Evolutionary conservation across 2,329 filamentous ascomycete species (phyloP).

Genomic region (Pyrenophora seminiperda): DNA sequence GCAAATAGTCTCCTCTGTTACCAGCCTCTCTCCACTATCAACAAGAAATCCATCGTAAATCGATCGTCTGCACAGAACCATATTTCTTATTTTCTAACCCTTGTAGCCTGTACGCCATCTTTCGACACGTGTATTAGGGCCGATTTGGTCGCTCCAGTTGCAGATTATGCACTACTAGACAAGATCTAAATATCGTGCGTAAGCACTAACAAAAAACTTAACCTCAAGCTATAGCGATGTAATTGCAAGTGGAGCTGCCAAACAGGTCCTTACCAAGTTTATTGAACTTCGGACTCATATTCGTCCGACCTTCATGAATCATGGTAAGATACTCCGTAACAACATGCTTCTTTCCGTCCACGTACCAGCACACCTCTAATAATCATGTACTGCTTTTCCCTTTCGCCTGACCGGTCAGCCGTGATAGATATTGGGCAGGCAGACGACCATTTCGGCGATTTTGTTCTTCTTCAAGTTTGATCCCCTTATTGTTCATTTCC

Average conservation of each 20-base stretch:
- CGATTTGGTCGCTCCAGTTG: not conserved
- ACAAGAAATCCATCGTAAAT: not conserved
- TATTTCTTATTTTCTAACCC: not conserved
- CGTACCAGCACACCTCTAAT: not conserved
- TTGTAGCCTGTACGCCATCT: not conserved
- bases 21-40: not conserved
- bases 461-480: not conserved
- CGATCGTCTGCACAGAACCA: not conserved
- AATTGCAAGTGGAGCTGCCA: not conserved
- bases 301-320: too few relatives aligned
- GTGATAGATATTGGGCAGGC: not conserved
- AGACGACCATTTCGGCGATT: not conserved
- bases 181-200: not conserved
- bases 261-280: not conserved
- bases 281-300: not conserved
- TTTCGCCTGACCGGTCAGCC: not conserved
- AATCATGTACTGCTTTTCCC: not conserved
- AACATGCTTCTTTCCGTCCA: not conserved
- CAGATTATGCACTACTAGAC: not conserved
- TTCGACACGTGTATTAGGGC: not conserved
- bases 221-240: not conserved
- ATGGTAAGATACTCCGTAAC: too few relatives aligned
- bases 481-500: too few relatives aligned
- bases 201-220: not conserved
- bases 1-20: not conserved